Evolutionary conservation across 2,329 filamentous ascomycete species (phyloP), one percentile per base, ranked within the genome.

Genomic region (Erysiphe pulchra): DNA sequence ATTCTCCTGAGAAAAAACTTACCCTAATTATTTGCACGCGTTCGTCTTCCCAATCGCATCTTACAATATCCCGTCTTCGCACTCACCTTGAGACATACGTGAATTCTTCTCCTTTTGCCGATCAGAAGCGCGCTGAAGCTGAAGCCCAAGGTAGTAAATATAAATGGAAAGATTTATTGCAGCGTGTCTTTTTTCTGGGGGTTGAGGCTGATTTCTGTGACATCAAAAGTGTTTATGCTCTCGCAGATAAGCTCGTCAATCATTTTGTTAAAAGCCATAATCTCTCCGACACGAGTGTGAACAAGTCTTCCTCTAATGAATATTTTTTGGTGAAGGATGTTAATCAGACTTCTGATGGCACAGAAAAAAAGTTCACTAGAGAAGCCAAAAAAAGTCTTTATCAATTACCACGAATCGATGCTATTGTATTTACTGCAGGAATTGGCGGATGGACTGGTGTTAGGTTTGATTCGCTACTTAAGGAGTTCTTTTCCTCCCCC

Each of bases 361-460:
- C 10, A 2, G 13, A 24, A 4, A 11, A 28, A 12, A 59, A 65
- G 36, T 63, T 73, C 17, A n/a, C n/a, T n/a, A n/a, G n/a, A n/a
- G n/a, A n/a, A n/a, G n/a, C n/a, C n/a, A n/a, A n/a, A n/a, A n/a
- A n/a, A n/a, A n/a, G n/a, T n/a, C n/a, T n/a, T n/a, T n/a, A n/a
- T n/a, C 62, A 61, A 17, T 65, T 84, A 37, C 77, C 81, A 1
- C 75, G 77, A 50, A 66, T 98, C 30, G 84, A 95, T 60, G 71
- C 71, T 2, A 67, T 90, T 18, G 67, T 95, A 34, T 77, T 82
- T 58, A 94, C 94, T 60, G 87, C 87, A 14, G 90, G 86, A 0
- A 78, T 87, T 36, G 84, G 85, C 18, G 85, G 83, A 1, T 93
- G 84, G 80, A 71, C 67, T 0, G 82, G 81, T n/a, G 59, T 92